Conservation (phyloP, 805 yeast genomes). For the Pichia rugopelliculosa region DNA sequence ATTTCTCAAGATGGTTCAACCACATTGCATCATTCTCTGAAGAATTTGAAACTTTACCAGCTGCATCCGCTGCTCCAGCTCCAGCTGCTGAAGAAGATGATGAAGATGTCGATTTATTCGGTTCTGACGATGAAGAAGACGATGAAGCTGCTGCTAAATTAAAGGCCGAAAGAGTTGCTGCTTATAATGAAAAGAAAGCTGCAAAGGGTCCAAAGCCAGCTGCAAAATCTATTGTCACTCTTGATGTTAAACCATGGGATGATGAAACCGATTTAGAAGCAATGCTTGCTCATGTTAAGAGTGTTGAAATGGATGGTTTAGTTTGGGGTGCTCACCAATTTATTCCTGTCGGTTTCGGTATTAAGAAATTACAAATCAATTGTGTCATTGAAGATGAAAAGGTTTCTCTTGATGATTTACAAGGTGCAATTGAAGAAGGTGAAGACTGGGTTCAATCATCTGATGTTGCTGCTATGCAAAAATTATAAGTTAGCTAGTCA, state of each 20-base stretch:
- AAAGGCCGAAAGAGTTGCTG: slow-evolving; percentile 97
- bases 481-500: slow-evolving; percentile 54
- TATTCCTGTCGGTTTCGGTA: slow-evolving; percentile 98
- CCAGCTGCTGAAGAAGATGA: slow-evolving; percentile 79
- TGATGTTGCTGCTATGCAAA: slow-evolving; percentile 97
- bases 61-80: slow-evolving; percentile 56
- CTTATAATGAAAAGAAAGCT: slow-evolving; percentile 95
- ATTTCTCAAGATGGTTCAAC: slow-evolving; percentile 97
- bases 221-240: slow-evolving; percentile 94
- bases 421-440: slow-evolving; percentile 70
- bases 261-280: slow-evolving; percentile 95
- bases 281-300: slow-evolving; percentile 79
- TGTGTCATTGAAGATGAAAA: slow-evolving; percentile 94
- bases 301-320: slow-evolving; percentile 85
- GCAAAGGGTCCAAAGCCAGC: slow-evolving; percentile 96
- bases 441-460: slow-evolving; percentile 99
- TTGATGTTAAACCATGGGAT: slow-evolving; percentile 99
- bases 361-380: slow-evolving; percentile 98
- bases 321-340: slow-evolving; percentile 97
- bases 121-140: slow-evolving; percentile 87
- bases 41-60: slow-evolving; percentile 77
- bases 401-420: slow-evolving; percentile 90
- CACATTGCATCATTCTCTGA: slow-evolving; percentile 91
- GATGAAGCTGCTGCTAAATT: slow-evolving; percentile 96
- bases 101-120: slow-evolving; percentile 88